Evolutionary conservation across 257 asterid genomes (phyloP).

Genomic region (Scutellaria baicalensis): DNA sequence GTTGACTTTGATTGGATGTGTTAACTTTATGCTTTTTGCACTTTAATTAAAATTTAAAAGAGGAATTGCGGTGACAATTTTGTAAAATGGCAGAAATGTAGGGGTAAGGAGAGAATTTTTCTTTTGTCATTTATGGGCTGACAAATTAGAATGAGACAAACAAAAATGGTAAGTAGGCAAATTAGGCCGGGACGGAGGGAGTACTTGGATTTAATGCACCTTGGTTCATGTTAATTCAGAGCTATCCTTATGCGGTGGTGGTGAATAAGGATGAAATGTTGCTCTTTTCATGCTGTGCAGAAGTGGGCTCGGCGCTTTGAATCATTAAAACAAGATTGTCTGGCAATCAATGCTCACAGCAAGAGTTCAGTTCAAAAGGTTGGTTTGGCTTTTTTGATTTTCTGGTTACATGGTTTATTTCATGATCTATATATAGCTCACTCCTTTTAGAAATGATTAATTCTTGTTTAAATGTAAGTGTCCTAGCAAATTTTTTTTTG

Average conservation of each 20-base stretch:
- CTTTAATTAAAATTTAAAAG: too few species aligned
- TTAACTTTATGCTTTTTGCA: too few species aligned
- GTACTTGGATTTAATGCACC: neutral
- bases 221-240: neutral
- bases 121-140: too few species aligned
- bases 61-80: too few species aligned
- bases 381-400: slow-evolving; percentile 18
- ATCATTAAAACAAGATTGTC: slow-evolving; percentile 66
- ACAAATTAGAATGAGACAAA: too few species aligned
- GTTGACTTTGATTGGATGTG: too few species aligned
- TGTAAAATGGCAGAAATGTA: too few species aligned
- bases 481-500: neutral
- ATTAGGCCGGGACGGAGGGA: too few species aligned
- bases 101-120: too few species aligned
- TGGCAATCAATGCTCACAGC: slow-evolving; percentile 86
- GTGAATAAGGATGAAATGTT: neutral
- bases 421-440: neutral
- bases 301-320: slow-evolving; percentile 67
- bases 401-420: neutral
- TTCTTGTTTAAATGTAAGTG: neutral
- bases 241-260: neutral
- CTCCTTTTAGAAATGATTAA: neutral
- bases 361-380: slow-evolving; percentile 83
- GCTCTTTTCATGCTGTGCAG: slow-evolving; percentile 34
- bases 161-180: too few species aligned